Evolutionary conservation across 176 grass and related monocot genomes (phyloP), one percentile per base, ranked within the genome.

Genomic region (Triticum dicoccoides): DNA sequence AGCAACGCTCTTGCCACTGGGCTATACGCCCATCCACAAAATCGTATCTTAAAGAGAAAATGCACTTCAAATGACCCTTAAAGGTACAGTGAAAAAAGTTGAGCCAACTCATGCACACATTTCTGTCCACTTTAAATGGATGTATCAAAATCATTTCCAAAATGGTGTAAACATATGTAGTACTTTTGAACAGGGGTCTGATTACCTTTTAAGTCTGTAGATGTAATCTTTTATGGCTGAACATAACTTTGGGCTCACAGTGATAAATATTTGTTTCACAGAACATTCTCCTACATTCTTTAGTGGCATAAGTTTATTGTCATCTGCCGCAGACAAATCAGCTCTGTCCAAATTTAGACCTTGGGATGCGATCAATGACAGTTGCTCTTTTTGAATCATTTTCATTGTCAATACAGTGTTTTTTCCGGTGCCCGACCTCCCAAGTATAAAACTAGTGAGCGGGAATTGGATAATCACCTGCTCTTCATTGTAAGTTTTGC

Each of bases 241-340:
- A 71, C 95, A 98, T 21, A 98, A 82, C 65, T 95, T 95, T 24
- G 95, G 82, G 76, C 93, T 95, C 39, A 98, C 95, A 61, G 95
- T 98, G 58, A 98, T 83, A 93, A 98, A 95, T 69, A 98, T 44
- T 89, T 97, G 95, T 73, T 86, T 94, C 1, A 97, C 25, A 69
- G 86, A 88, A 82, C 17, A 62, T 51, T 59, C 80, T 78, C 68
- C 6, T 12, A 30, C 67, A 35, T 89, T 73, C 54, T 91, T 51
- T 20, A 38, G 45, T n/a, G 18, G 2, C 42, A 76, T 21, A 41
- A 9, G 20, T 64, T 6, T 30, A 12, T 15, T 51, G 25, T 29
- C 34, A 14, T 78, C 68, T 56, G 21, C 76, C 12, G 5, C 61
- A 65, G 78, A 86, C 42, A 65, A 63, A 33, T 42, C 69, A 74